Evolutionary conservation across 2,329 filamentous ascomycete genomes (phyloP).

Genomic region (Sarocladiaceae sp.): DNA sequence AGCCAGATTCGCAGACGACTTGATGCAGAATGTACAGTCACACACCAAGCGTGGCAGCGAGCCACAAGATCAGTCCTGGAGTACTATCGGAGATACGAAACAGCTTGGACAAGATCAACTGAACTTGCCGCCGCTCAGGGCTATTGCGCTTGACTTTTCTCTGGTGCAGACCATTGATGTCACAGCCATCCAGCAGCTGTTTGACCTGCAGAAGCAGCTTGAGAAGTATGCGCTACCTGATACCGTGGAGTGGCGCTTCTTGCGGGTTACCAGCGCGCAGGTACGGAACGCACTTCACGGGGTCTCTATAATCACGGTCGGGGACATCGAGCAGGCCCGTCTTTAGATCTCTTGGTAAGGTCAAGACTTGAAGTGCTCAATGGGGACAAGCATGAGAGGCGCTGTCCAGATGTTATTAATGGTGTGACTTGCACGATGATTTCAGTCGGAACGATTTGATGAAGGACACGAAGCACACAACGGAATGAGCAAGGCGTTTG

Average conservation of each 20-base stretch:
- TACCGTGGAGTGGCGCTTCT: conserved; percentile 90
- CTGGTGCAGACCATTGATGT: conserved; percentile 92
- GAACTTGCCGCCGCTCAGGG: conserved; percentile 67
- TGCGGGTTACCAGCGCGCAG: conserved; percentile 74
- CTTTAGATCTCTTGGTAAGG: too few species aligned
- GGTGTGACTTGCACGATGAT: too few species aligned
- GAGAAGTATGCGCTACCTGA: conserved; percentile 79
- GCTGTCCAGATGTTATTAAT: too few species aligned
- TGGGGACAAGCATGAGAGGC: too few species aligned
- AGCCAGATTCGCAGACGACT: conserved; percentile 78
- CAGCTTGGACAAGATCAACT: conserved; percentile 42
- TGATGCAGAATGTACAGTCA: conserved; percentile 63
- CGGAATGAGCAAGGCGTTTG: neutral
- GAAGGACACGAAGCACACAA: neutral
- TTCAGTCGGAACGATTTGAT: too few species aligned
- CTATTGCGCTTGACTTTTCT: conserved; percentile 91
- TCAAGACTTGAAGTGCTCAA: too few species aligned
- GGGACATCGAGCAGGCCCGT: too few species aligned
- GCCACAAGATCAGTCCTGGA: too few species aligned
- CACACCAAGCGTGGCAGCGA: too few species aligned
- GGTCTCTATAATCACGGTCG: neutral
- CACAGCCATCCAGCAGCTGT: conserved; percentile 86
- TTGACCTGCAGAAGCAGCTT: conserved; percentile 91
- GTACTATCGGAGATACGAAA: conserved; percentile 61
- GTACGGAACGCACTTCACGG: conserved; percentile 23